Conservation (phyloP, 2,329 filamentous ascomycete genomes). For the Aspergillus sojae region DNA sequence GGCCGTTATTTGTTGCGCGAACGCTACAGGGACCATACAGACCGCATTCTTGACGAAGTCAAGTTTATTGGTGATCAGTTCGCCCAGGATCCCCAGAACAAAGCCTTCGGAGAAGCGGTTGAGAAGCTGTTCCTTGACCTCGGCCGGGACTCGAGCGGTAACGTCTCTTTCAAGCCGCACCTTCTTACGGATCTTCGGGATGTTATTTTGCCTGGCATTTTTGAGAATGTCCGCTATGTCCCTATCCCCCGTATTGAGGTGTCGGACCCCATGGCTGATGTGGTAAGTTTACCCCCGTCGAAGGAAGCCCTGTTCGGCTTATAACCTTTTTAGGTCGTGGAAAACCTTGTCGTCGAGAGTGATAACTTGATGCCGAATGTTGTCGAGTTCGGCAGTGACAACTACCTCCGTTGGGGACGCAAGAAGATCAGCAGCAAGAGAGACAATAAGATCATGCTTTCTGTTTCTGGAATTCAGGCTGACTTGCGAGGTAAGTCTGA, state of each 20-base stretch:
- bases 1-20: constrained; percentile 85
- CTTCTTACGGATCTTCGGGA: constrained; percentile 85
- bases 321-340: constrained; percentile 59
- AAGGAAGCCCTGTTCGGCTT: too few relatives aligned
- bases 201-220: constrained; percentile 78
- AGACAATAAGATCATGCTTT: constrained; percentile 81
- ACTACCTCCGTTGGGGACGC: constrained; percentile 93
- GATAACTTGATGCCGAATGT: constrained; percentile 97
- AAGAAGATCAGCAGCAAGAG: constrained; percentile 81
- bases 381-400: constrained; percentile 84
- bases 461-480: constrained; percentile 87
- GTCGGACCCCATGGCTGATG: constrained; percentile 79
- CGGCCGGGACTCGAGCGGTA: constrained; percentile 83
- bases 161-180: constrained; percentile 88
- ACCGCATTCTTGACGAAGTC: constrained; percentile 83
- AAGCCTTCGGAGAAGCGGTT: constrained; percentile 72
- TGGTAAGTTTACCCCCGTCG: constrained; percentile 41
- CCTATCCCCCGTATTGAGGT: constrained; percentile 94
- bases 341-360: constrained; percentile 93
- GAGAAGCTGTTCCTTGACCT: constrained; percentile 87
- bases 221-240: constrained; percentile 86
- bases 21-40: constrained; percentile 83
- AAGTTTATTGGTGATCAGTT: constrained; percentile 91
- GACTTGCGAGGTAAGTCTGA: constrained; percentile 63
- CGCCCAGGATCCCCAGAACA: constrained; percentile 84